Conservation (phyloP, 2,329 filamentous ascomycete genomes). For the Pyricularia grisea region DNA sequence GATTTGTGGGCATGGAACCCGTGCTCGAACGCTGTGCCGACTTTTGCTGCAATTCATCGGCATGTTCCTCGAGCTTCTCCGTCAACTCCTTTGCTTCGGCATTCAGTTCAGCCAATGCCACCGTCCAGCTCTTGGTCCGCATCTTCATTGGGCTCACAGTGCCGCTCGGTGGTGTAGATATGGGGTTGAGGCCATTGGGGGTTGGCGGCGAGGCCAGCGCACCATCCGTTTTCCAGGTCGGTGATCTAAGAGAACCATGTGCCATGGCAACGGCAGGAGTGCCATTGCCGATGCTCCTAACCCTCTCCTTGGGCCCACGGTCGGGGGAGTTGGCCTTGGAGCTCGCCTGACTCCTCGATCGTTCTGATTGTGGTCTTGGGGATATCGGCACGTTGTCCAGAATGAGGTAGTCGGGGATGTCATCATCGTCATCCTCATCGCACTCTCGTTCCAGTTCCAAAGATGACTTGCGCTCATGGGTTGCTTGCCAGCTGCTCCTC, state of each 20-base stretch:
- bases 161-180: constrained; percentile 11
- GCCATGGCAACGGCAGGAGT: constrained; percentile 50
- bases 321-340: constrained; percentile 24
- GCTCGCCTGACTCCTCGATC: constrained; percentile 36
- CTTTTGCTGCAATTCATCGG: constrained; percentile 50
- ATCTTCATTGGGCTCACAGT: constrained; percentile 34
- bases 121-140: constrained; percentile 66
- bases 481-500: constrained; percentile 65
- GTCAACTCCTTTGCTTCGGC: constrained; percentile 66
- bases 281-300: constrained; percentile 43
- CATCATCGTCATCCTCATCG: constrained; percentile 66
- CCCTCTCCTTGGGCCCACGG: neutral
- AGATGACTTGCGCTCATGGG: constrained; percentile 53
- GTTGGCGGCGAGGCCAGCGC: constrained; percentile 6
- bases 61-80: constrained; percentile 71
- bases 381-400: constrained; percentile 79
- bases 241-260: constrained; percentile 48
- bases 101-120: constrained; percentile 58
- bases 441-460: constrained; percentile 67
- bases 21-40: constrained; percentile 22
- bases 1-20: constrained; percentile 23
- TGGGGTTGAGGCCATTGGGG: neutral
- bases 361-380: constrained; percentile 52
- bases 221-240: constrained; percentile 28
- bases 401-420: constrained; percentile 69